phyloP scores from a whole-genome alignment of 2,329 filamentous ascomycete species.

The Hypoxylon sp. region DNA sequence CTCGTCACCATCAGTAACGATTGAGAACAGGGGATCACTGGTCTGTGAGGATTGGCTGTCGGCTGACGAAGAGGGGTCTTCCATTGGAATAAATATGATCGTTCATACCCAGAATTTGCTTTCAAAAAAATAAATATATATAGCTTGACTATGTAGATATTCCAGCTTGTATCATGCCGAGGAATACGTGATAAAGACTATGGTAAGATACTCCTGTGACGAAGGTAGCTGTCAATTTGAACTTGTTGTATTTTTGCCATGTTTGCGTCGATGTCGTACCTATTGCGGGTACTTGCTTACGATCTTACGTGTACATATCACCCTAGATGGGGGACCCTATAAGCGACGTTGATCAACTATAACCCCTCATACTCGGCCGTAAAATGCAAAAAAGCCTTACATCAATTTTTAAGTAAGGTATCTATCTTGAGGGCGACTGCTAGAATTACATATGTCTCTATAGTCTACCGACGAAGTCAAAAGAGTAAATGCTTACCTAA shows the following conservation, averaged over 20 bases:
- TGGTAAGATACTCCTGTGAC: background rate
- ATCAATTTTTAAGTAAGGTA: background rate
- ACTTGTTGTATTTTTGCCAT: background rate
- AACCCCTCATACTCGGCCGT: constrained; percentile 4
- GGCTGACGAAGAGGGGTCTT: background rate
- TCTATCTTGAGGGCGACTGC: background rate
- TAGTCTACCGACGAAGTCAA: background rate
- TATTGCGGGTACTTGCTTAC: background rate
- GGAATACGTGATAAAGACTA: background rate
- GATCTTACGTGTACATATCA: constrained; percentile 2
- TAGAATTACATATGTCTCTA: background rate
- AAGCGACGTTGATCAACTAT: background rate
- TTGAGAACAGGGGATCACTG: background rate
- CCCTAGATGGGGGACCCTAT: background rate
- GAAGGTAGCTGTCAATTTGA: background rate
- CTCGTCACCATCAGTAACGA: background rate
- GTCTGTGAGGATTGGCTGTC: background rate
- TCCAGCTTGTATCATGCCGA: background rate
- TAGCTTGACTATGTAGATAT: background rate
- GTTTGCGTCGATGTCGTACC: background rate
- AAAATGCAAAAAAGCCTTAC: background rate
- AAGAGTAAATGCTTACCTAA: background rate
- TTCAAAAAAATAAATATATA: background rate
- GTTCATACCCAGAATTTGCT: background rate
- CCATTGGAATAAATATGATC: background rate